Conservation (phyloP, 441 rosid species). For the Daphne laureola region DNA sequence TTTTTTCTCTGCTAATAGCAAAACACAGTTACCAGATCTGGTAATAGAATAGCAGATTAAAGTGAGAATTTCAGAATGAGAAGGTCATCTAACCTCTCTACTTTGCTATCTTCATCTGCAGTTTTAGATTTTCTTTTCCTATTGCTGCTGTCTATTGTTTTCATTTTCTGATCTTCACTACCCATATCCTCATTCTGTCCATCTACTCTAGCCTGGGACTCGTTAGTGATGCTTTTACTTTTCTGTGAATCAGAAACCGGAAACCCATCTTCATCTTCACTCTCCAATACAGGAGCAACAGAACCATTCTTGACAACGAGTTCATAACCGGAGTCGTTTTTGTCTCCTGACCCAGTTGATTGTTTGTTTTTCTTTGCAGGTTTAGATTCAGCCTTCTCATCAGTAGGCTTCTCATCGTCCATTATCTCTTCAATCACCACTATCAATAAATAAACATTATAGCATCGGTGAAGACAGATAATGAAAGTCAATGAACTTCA, state of each 20-base stretch:
- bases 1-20: constrained; percentile 1
- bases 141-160: constrained; percentile 18
- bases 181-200: constrained; percentile 15
- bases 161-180: constrained; percentile 26
- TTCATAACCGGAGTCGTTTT: constrained; percentile 20
- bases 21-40: constrained; percentile 15
- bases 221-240: constrained; percentile 12
- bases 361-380: constrained; percentile 30
- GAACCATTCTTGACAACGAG: constrained; percentile 28
- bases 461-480: not conserved
- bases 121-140: constrained; percentile 59
- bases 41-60: constrained; percentile 5
- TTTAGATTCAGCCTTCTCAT: constrained; percentile 31
- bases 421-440: constrained; percentile 93
- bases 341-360: constrained; percentile 26
- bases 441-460: constrained; percentile 14
- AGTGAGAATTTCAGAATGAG: not conserved
- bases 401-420: constrained; percentile 55
- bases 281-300: constrained; percentile 40
- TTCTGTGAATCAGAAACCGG: constrained; percentile 39
- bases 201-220: constrained; percentile 22
- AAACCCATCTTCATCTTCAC: constrained; percentile 94
- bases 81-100: constrained; percentile 39
- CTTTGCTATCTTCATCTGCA: constrained; percentile 41
- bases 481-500: not conserved